These are phyloP conservation scores for Ogataea trehalophila DNA, from an alignment of 805 yeast genomes.

Conservation along the genomic window DNA sequence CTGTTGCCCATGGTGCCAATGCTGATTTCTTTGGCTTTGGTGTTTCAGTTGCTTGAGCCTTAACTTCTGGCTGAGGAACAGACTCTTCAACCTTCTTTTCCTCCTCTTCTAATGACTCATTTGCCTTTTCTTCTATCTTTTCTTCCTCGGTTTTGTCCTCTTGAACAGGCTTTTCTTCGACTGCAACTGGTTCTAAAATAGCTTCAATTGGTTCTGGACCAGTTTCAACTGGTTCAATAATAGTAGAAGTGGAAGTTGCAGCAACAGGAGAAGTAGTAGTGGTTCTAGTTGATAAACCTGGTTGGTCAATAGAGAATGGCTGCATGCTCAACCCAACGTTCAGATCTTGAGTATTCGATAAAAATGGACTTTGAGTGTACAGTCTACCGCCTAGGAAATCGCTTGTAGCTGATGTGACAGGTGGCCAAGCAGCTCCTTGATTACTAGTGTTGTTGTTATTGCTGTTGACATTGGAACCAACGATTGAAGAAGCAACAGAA, in stretches of 20 bases:
- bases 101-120: too few species aligned
- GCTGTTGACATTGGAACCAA: too few species aligned
- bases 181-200: not conserved
- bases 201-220: not conserved
- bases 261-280: not conserved
- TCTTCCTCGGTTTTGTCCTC: too few species aligned
- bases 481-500: too few species aligned
- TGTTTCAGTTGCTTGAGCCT: slow-evolving; percentile 3
- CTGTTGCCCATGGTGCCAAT: slow-evolving; percentile 36
- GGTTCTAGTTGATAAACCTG: not conserved
- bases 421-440: too few species aligned
- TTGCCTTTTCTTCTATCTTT: too few species aligned
- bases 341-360: slow-evolving; percentile 13
- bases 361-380: slow-evolving; percentile 26
- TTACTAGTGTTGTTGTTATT: too few species aligned
- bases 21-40: slow-evolving; percentile 29
- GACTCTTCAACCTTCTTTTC: not conserved
- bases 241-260: not conserved
- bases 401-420: not conserved
- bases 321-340: not conserved
- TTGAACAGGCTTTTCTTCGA: not conserved
- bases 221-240: not conserved
- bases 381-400: slow-evolving; percentile 7
- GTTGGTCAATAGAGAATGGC: not conserved
- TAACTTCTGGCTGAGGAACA: not conserved